These are phyloP conservation scores for Trichaptum fuscoviolaceum DNA, from an alignment of 768 basidiomycete species.

Conservation along the genomic window DNA sequence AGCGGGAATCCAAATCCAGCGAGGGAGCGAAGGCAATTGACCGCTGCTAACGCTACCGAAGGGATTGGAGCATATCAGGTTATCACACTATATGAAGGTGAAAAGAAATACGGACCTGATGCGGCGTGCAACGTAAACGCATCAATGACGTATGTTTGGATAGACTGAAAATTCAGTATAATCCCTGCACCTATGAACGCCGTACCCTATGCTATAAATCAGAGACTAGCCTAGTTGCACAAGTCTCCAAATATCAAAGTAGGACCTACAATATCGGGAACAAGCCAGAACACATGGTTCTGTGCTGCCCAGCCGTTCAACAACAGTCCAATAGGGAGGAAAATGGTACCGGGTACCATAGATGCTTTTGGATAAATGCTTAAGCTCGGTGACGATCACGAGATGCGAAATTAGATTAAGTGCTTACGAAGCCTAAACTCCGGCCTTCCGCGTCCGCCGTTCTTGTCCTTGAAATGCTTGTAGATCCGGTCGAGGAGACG, in stretches of 20 bases:
- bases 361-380: conserved; percentile 40
- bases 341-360: conserved; percentile 52
- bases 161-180: conserved; percentile 54
- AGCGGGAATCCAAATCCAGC: conserved; percentile 74
- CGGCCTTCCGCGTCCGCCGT: conserved; percentile 49
- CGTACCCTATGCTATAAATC: conserved; percentile 42
- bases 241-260: too few relatives aligned
- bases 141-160: conserved; percentile 67
- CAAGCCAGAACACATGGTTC: conserved; percentile 59
- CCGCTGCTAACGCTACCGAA: conserved; percentile 54
- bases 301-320: conserved; percentile 69
- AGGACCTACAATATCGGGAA: conserved; percentile 52
- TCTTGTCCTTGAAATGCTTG: conserved; percentile 41
- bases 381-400: too few relatives aligned
- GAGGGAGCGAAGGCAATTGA: conserved; percentile 54
- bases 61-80: conserved; percentile 9
- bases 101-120: conserved; percentile 39
- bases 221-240: too few relatives aligned
- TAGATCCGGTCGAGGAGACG: conserved; percentile 52
- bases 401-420: conserved; percentile 4
- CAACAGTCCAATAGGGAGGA: conserved; percentile 63
- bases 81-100: neutral
- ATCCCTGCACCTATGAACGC: conserved; percentile 49
- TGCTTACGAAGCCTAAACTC: conserved; percentile 49
- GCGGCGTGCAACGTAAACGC: conserved; percentile 62